Evolutionary conservation across 306 rosid species (phyloP).

Genomic region (Cyclanthera cordifolia): DNA sequence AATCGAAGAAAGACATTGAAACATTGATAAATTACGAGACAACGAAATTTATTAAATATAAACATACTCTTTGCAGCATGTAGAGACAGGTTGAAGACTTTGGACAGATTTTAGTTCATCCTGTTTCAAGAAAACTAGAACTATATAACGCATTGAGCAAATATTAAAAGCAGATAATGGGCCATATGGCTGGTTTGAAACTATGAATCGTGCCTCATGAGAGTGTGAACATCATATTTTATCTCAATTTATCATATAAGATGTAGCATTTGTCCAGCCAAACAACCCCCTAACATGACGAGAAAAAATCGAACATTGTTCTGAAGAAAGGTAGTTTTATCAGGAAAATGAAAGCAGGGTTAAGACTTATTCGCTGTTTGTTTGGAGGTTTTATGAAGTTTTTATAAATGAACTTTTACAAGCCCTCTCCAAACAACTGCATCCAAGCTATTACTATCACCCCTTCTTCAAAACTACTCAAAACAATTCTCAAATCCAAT

Average conservation of each 20-base stretch:
- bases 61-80: conserved; percentile 91
- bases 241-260: neutral
- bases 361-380: no score
- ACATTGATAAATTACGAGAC: neutral
- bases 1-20: neutral
- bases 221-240: neutral
- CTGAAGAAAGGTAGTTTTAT: no score
- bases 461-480: no score
- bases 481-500: no score
- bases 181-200: neutral
- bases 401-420: no score
- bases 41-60: neutral
- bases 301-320: neutral
- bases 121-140: conserved; percentile 31
- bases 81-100: conserved; percentile 65
- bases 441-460: no score
- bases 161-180: neutral
- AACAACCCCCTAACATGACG: neutral
- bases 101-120: conserved; percentile 62
- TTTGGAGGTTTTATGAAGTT: no score
- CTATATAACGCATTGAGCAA: neutral
- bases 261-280: neutral
- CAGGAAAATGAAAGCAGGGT: no score
- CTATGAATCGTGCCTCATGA: neutral
- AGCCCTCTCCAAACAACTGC: no score